These are phyloP conservation scores for Pseudocercospora ulei DNA, from an alignment of 2,329 filamentous ascomycete species.

Conservation along the genomic window DNA sequence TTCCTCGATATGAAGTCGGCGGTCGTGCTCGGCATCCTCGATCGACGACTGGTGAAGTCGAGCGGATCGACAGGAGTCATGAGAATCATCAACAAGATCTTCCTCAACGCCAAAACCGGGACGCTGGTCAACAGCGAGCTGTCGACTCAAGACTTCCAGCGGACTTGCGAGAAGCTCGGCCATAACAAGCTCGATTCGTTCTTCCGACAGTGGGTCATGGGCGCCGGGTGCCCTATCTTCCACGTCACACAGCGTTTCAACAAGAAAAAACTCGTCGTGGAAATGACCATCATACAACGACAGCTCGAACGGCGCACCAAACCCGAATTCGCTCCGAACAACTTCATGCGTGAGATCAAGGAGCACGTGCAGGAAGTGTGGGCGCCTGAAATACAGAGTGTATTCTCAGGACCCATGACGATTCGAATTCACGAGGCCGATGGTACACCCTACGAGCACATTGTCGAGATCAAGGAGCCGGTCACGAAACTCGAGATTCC, in stretches of 20 bases:
- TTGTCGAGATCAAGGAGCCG: slow-evolving; percentile 85
- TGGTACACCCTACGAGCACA: slow-evolving; percentile 95
- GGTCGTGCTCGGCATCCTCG: slow-evolving; percentile 83
- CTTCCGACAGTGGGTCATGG: slow-evolving; percentile 86
- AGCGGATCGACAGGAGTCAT: slow-evolving; percentile 75
- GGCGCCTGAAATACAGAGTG: slow-evolving; percentile 50
- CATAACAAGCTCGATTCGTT: slow-evolving; percentile 81
- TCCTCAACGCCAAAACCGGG: slow-evolving; percentile 76
- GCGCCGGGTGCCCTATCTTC: slow-evolving; percentile 81
- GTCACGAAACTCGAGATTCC: slow-evolving; percentile 83
- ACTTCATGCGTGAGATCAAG: slow-evolving; percentile 76
- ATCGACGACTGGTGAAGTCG: slow-evolving; percentile 80
- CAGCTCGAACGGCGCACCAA: slow-evolving; percentile 51
- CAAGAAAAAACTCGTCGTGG: slow-evolving; percentile 91
- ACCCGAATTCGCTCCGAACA: slow-evolving; percentile 55
- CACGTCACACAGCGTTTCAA: slow-evolving; percentile 84
- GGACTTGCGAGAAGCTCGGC: slow-evolving; percentile 76
- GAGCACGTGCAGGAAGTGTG: slow-evolving; percentile 64
- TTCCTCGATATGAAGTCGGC: slow-evolving; percentile 88
- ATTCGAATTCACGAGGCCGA: slow-evolving; percentile 97
- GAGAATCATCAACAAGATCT: slow-evolving; percentile 73
- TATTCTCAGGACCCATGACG: slow-evolving; percentile 94
- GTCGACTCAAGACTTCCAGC: slow-evolving; percentile 66
- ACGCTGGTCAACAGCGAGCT: slow-evolving; percentile 62
- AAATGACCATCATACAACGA: slow-evolving; percentile 76